Evolutionary conservation across 2,329 filamentous ascomycete species (phyloP).

Genomic region (Chlorencoelia australis): DNA sequence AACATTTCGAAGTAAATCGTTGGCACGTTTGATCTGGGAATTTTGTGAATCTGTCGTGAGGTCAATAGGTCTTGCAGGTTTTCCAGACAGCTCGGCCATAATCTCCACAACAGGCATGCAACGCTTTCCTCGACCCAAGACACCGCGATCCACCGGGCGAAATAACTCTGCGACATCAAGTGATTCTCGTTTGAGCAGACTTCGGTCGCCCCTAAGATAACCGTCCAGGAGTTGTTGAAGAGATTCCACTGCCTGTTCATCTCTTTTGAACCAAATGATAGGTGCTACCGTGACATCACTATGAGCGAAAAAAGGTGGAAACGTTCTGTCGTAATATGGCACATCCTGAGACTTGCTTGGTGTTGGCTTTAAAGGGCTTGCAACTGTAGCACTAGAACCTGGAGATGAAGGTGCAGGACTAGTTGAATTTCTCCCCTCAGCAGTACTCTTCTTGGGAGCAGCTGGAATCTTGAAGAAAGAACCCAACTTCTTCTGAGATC

Average conservation of each 20-base stretch:
- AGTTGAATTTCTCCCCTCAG: constrained; percentile 17
- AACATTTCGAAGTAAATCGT: constrained; percentile 14
- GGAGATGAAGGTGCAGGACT: constrained; percentile 16
- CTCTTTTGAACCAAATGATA: constrained; percentile 42
- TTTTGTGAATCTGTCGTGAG: constrained; percentile 25
- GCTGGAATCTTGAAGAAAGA: constrained; percentile 17
- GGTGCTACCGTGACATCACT: constrained; percentile 62
- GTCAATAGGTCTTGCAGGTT: constrained; percentile 21
- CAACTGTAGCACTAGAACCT: constrained; percentile 9
- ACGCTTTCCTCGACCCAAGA: constrained; percentile 33
- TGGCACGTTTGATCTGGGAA: constrained; percentile 21
- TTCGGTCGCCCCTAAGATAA: constrained; percentile 37
- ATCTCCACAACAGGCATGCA: constrained; percentile 22
- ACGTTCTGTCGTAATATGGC: constrained; percentile 55
- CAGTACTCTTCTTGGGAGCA: constrained; percentile 6
- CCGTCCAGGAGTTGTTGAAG: constrained; percentile 45
- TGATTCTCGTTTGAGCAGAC: constrained; percentile 31
- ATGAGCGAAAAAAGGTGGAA: constrained; percentile 74
- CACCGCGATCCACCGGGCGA: constrained; percentile 29
- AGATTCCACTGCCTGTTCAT: constrained; percentile 42
- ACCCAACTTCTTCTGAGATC: constrained; percentile 33
- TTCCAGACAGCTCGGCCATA: constrained; percentile 21
- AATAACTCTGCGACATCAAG: constrained; percentile 40
- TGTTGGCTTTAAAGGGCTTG: constrained; percentile 13
- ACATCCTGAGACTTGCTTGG: constrained; percentile 22